Evolutionary conservation across 495 filamentous ascomycete species (phyloP).

Genomic region (Physcia stellaris): DNA sequence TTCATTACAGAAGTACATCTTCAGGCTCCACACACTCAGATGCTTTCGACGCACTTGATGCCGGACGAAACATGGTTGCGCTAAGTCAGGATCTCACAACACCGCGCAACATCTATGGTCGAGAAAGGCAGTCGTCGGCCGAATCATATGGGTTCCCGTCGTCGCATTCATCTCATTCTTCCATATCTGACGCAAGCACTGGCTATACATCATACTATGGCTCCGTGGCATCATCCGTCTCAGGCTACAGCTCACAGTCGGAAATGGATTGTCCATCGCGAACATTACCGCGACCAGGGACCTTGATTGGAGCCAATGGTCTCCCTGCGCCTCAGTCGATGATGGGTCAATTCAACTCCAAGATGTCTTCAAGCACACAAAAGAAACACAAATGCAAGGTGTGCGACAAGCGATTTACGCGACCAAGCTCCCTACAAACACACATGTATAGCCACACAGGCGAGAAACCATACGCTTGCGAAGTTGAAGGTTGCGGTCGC

Average conservation of each 20-base stretch:
- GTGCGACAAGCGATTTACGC: conserved; percentile 96
- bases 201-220: conserved; percentile 66
- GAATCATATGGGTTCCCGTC: conserved; percentile 91
- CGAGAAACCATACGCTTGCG: conserved; percentile 93
- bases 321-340: conserved; percentile 78
- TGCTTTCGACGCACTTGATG: conserved; percentile 75
- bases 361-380: conserved; percentile 86
- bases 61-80: conserved; percentile 80
- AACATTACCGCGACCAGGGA: conserved; percentile 67
- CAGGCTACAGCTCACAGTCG: conserved; percentile 87
- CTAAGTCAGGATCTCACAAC: conserved; percentile 79
- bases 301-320: conserved; percentile 46
- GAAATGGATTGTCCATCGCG: conserved; percentile 69
- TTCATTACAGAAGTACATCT: conserved; percentile 36
- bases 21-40: conserved; percentile 25
- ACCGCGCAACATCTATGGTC: conserved; percentile 77
- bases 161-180: conserved; percentile 84
- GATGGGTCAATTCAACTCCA: conserved; percentile 98
- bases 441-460: conserved; percentile 99
- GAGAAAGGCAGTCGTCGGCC: conserved; percentile 52
- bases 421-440: conserved; percentile 90
- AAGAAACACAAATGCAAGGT: conserved; percentile 99
- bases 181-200: conserved; percentile 69
- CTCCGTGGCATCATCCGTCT: conserved; percentile 69
- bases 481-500: conserved; percentile 88